Conservation (phyloP, 169 alveolate genomes). For the Eimeria praecox region DNA sequence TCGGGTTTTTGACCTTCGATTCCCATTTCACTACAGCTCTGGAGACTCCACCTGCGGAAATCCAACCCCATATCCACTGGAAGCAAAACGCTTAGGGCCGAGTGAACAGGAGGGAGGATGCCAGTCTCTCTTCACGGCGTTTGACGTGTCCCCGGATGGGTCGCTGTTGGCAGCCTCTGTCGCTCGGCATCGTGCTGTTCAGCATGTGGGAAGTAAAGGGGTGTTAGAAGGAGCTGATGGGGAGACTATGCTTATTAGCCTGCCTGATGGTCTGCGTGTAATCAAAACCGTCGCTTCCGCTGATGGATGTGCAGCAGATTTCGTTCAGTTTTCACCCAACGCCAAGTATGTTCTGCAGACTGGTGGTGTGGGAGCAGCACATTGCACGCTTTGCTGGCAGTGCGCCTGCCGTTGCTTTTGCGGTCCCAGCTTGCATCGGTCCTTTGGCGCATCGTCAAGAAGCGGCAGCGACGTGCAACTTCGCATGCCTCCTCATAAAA, state of each 20-base stretch:
- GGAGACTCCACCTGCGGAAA: constrained; percentile 18
- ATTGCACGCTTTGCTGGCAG: constrained; percentile 59
- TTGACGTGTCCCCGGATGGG: constrained; percentile 80
- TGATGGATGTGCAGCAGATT: constrained; percentile 72
- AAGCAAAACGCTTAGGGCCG: constrained; percentile 65
- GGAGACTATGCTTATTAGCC: constrained; percentile 66
- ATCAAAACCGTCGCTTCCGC: constrained; percentile 79
- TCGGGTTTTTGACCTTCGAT: constrained; percentile 77
- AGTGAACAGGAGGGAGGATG: constrained; percentile 11
- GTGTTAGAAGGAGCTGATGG: constrained; percentile 49
- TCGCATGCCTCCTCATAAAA: background rate
- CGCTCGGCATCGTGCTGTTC: constrained; percentile 7
- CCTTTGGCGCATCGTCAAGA: background rate
- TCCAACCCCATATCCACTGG: constrained; percentile 74
- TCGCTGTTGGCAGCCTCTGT: constrained; percentile 71
- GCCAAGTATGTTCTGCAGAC: constrained; percentile 74
- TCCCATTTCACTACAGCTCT: constrained; percentile 80
- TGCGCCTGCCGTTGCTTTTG: constrained; percentile 79
- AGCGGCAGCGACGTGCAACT: background rate
- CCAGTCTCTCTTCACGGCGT: constrained; percentile 34
- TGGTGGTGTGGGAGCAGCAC: constrained; percentile 49
- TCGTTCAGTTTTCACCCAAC: constrained; percentile 70
- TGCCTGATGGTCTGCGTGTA: constrained; percentile 54
- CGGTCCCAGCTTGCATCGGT: background rate
- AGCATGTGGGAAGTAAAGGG: background rate